A percentile compares a stretch with the other conserved stretches of the same genome.
Conservation (phyloP, 768 basidiomycete species). For the Imleria badia region DNA sequence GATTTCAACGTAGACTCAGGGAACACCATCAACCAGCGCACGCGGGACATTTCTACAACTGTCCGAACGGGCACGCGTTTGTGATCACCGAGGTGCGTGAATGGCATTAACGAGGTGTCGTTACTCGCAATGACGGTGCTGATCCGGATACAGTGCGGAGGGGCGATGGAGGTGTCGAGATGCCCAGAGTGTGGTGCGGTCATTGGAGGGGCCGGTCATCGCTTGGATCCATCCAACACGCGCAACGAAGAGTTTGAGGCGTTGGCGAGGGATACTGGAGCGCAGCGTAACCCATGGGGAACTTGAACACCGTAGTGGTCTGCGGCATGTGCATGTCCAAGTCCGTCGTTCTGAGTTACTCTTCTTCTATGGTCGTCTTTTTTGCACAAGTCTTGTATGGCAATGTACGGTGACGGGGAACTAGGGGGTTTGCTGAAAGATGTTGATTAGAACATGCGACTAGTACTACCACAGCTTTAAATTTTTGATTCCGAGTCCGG, state of each 20-base stretch:
- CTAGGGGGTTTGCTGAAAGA: no score
- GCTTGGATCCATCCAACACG: slow-evolving; percentile 42
- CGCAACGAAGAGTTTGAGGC: slow-evolving; percentile 47
- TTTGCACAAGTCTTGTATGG: no score
- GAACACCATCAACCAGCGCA: slow-evolving; percentile 26
- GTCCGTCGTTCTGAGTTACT: not conserved
- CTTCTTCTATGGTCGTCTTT: not conserved
- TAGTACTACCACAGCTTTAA: no score
- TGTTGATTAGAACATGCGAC: no score
- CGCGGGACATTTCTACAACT: slow-evolving; percentile 49
- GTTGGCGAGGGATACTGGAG: slow-evolving; percentile 37
- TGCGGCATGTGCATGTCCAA: no score
- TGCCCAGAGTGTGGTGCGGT: slow-evolving; percentile 60
- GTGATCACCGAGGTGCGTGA: slow-evolving; percentile 52
- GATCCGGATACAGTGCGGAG: slow-evolving; percentile 49
- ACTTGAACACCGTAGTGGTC: slow-evolving; percentile 16
- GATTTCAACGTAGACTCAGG: not conserved
- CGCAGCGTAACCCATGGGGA: slow-evolving; percentile 29
- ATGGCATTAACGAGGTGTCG: not conserved
- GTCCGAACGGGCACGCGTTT: slow-evolving; percentile 61
- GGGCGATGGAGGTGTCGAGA: slow-evolving; percentile 43
- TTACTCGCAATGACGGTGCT: not conserved
- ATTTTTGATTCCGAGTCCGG: no score
- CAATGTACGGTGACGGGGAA: no score
- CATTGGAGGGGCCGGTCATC: slow-evolving; percentile 52